Evolutionary conservation across 108 stramenopile species (phyloP), one percentile per base, ranked within the genome.

Genomic region (Cyclotella choctawhatcheeana): DNA sequence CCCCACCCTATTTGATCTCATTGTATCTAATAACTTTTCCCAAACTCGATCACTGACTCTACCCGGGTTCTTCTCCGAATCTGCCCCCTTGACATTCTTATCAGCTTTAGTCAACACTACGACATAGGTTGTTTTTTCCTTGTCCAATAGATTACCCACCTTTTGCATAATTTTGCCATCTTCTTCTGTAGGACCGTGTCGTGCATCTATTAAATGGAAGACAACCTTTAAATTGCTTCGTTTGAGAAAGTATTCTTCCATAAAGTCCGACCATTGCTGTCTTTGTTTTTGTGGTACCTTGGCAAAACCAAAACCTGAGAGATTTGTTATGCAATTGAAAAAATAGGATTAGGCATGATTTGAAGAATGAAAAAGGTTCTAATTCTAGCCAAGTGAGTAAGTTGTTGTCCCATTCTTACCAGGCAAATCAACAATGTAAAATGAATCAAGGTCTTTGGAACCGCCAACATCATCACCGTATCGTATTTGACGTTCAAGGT

Each of bases 231-330:
- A 71, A 27, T 76, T 88, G 18, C 76, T 67, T 17, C 98, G 76
- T 7, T 73, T 80, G 6, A 70, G 66, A 26, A 97, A 79, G 76
- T 96, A 98, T 61, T 82, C 79, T 24, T 76, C 71, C 84, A 96
- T 85, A 65, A 98, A 91, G 31, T 69, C 73, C 8, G 84, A 67
- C 97, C 97, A 98, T 76, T 87, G 67, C 47, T 89, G 67, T 27
- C 87, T 68, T 74, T 90, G 83, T 53, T 90, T 63, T 44, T 93
- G 86, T 13, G 96, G 91, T 2, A 89, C 96, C 67, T 93, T 93
- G 47, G 98, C 98, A 77, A 92, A 99, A 25, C 98, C 98, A 82
- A 97, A 97, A 12, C 98, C 98, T 6, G 91, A 87, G 0, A n/a
- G n/a, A n/a, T n/a, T n/a, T n/a, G n/a, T n/a, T n/a, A n/a, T n/a